Evolutionary conservation across 2,329 filamentous ascomycete species (phyloP).

Genomic region (Colletotrichum lentis): DNA sequence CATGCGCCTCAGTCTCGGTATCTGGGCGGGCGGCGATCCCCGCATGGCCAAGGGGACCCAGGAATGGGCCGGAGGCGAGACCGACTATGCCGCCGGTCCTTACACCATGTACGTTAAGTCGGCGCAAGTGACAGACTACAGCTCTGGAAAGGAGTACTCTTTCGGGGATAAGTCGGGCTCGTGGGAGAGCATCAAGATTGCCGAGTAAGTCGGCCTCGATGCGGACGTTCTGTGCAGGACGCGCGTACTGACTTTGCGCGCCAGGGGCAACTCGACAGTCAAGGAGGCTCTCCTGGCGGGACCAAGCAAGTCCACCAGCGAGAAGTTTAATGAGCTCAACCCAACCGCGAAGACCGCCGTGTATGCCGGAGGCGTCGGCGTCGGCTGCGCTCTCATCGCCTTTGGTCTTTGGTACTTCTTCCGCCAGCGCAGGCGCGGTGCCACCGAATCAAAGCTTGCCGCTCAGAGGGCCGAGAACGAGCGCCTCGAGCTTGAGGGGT

Average conservation of each 20-base stretch:
- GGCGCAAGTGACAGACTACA: constrained; percentile 63
- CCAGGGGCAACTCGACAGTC: constrained; percentile 66
- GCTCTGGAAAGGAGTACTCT: constrained; percentile 70
- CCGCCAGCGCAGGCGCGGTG: constrained; percentile 62
- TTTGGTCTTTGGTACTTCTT: constrained; percentile 62
- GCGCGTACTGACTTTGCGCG: constrained; percentile 37
- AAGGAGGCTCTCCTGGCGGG: constrained; percentile 53
- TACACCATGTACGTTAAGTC: constrained; percentile 79
- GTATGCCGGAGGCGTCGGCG: constrained; percentile 58
- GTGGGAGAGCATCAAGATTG: constrained; percentile 70
- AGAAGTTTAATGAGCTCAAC: constrained; percentile 65
- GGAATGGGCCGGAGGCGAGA: constrained; percentile 74
- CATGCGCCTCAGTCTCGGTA: constrained; percentile 73
- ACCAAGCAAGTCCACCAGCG: constrained; percentile 54
- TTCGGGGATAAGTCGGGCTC: constrained; percentile 69
- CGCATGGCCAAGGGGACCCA: constrained; percentile 64
- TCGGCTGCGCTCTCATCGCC: constrained; percentile 53
- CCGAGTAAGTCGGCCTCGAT: constrained; percentile 14
- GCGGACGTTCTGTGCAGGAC: neutral
- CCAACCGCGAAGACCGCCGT: constrained; percentile 60
- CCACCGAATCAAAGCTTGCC: constrained; percentile 58
- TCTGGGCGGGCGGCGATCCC: constrained; percentile 71
- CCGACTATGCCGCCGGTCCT: constrained; percentile 71
- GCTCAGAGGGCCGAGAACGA: constrained; percentile 56
- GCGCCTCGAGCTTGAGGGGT: constrained; percentile 60